Evolutionary conservation across 2,329 filamentous ascomycete genomes (phyloP).

Genomic region (Cercospora sojina): DNA sequence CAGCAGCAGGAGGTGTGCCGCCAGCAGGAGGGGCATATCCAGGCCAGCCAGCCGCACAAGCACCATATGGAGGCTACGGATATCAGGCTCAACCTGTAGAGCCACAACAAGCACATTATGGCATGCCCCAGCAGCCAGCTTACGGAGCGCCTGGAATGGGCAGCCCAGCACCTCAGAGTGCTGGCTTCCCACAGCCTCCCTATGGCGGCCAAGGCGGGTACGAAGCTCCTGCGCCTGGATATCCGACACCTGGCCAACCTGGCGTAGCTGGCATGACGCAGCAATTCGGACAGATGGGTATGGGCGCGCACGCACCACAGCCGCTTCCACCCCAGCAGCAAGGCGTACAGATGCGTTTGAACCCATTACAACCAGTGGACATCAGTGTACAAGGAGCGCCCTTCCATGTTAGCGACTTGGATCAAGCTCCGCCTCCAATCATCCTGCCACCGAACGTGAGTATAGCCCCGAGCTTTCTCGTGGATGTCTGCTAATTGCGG

Average conservation of each 20-base stretch:
- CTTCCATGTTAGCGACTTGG: slow-evolving; percentile 90
- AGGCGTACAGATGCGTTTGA: slow-evolving; percentile 58
- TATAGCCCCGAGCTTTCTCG: slow-evolving; percentile 27
- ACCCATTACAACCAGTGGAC: slow-evolving; percentile 90
- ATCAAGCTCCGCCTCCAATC: slow-evolving; percentile 86
- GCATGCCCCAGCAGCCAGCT: slow-evolving; percentile 36
- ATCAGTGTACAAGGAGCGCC: slow-evolving; percentile 74
- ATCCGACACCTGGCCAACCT: slow-evolving; percentile 22
- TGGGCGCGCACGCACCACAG: slow-evolving; percentile 52
- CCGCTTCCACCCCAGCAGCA: slow-evolving; percentile 51
- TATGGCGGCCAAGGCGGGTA: slow-evolving; percentile 57
- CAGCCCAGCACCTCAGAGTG: slow-evolving; percentile 22
- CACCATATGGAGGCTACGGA: slow-evolving; percentile 31
- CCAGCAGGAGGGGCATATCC: slow-evolving; percentile 47
- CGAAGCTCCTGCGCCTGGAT: slow-evolving; percentile 54
- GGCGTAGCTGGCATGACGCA: slow-evolving; percentile 56
- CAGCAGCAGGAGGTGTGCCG: slow-evolving; percentile 43
- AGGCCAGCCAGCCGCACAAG: slow-evolving; percentile 42
- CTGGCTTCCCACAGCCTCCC: slow-evolving; percentile 42
- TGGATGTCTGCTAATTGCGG: background rate
- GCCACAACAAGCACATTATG: slow-evolving; percentile 35
- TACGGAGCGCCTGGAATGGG: slow-evolving; percentile 30
- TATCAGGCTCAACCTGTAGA: slow-evolving; percentile 46
- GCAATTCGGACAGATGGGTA: slow-evolving; percentile 75
- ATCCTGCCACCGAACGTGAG: slow-evolving; percentile 88